Evolutionary conservation across 1,284 basidiomycete species (phyloP).

Genomic region (Calocybe gambosa): DNA sequence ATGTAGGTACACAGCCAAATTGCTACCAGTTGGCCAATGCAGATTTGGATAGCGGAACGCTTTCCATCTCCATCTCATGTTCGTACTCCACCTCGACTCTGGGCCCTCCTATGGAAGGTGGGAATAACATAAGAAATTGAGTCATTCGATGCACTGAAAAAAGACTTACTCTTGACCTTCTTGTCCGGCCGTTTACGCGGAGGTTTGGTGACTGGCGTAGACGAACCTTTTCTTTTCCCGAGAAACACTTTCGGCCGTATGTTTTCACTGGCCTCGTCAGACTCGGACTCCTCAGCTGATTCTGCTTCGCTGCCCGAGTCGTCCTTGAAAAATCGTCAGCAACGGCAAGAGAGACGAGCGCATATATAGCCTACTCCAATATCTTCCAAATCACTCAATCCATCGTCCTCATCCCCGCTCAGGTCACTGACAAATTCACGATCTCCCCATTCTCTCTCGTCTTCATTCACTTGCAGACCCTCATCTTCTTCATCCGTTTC

Average conservation of each 20-base stretch:
- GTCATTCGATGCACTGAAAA: background rate
- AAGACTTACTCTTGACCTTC: slow-evolving; percentile 48
- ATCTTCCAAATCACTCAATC: slow-evolving; percentile 72
- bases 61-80: slow-evolving; percentile 83
- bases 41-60: slow-evolving; percentile 52
- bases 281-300: slow-evolving; percentile 33
- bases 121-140: slow-evolving; percentile 8
- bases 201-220: slow-evolving; percentile 32
- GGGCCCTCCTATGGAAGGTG: slow-evolving; percentile 51
- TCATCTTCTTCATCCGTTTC: slow-evolving; percentile 56
- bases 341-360: slow-evolving; percentile 7
- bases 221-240: slow-evolving; percentile 64
- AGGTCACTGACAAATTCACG: slow-evolving; percentile 86
- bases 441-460: slow-evolving; percentile 58
- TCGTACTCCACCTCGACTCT: slow-evolving; percentile 95
- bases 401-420: slow-evolving; percentile 59
- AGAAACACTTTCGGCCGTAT: slow-evolving; percentile 37
- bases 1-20: background rate
- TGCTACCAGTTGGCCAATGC: slow-evolving; percentile 55
- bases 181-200: slow-evolving; percentile 50
- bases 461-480: slow-evolving; percentile 55
- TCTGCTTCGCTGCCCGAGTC: slow-evolving; percentile 17
- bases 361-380: slow-evolving; percentile 35
- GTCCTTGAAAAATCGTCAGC: slow-evolving; percentile 18
- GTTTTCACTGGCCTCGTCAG: slow-evolving; percentile 32